A percentile compares a stretch with the other conserved stretches of the same genome.
Evolutionary conservation across 257 asterid species (phyloP).

Genomic region (Capsicum pubescens): DNA sequence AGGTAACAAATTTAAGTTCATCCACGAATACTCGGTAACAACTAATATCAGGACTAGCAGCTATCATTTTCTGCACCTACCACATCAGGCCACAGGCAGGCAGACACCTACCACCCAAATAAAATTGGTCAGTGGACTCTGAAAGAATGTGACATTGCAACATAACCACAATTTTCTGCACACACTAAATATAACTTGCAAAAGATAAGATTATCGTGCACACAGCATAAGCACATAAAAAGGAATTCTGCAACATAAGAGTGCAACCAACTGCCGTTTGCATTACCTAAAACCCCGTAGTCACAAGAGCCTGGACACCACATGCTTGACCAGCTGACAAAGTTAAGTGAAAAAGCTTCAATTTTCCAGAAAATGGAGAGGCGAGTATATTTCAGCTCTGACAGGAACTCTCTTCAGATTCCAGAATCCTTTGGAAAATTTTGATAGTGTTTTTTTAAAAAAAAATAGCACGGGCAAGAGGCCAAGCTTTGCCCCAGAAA

Average conservation of each 20-base stretch:
- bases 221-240: background rate
- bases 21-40: constrained; percentile 19
- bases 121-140: background rate
- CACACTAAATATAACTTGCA: background rate
- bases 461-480: background rate
- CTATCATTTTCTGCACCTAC: background rate
- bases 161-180: background rate
- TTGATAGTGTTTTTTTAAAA: background rate
- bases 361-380: background rate
- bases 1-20: background rate
- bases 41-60: background rate
- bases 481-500: background rate
- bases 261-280: background rate
- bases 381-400: background rate
- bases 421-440: background rate
- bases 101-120: constrained; percentile 26
- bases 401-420: background rate
- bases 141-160: background rate
- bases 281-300: background rate
- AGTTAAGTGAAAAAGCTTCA: background rate
- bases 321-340: background rate
- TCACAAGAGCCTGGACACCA: background rate
- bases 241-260: background rate
- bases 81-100: constrained; percentile 12
- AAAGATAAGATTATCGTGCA: background rate